phyloP scores from a whole-genome alignment of 2,329 filamentous ascomycete species.

The Aureobasidium vineae region DNA sequence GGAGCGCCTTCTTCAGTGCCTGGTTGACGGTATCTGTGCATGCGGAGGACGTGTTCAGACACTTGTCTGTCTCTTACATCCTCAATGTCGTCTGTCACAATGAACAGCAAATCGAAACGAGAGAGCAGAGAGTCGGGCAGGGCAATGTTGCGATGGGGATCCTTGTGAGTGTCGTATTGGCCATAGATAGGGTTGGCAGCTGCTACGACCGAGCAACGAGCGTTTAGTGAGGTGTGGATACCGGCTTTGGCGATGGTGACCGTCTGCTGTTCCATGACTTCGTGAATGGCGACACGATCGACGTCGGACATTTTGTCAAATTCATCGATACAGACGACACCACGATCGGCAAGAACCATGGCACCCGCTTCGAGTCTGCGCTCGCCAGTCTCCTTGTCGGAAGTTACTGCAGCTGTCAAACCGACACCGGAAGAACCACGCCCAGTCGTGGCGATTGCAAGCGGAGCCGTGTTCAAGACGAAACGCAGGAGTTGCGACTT shows the following conservation, averaged over 20 bases:
- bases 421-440: constrained; percentile 93
- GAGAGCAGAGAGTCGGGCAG: constrained; percentile 93
- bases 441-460: constrained; percentile 96
- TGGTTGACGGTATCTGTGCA: constrained; percentile 92
- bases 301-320: constrained; percentile 99
- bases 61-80: constrained; percentile 86
- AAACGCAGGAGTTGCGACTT: constrained; percentile 98
- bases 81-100: constrained; percentile 97
- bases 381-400: constrained; percentile 96
- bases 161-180: constrained; percentile 97
- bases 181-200: constrained; percentile 97
- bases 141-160: constrained; percentile 97
- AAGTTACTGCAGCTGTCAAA: constrained; percentile 93
- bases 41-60: constrained; percentile 93
- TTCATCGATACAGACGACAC: constrained; percentile 98
- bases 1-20: constrained; percentile 93
- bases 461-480: constrained; percentile 91
- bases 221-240: constrained; percentile 96
- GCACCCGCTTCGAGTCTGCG: constrained; percentile 92
- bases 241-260: constrained; percentile 98
- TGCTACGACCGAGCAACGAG: constrained; percentile 92
- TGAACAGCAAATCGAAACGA: constrained; percentile 96
- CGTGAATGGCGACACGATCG: constrained; percentile 96
- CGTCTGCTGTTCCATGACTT: constrained; percentile 99
- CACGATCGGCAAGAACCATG: constrained; percentile 96